Evolutionary conservation across 192 early-diverging fungal genomes (phyloP), one percentile per base, ranked within the genome.

Genomic region (Diversispora eburnea): DNA sequence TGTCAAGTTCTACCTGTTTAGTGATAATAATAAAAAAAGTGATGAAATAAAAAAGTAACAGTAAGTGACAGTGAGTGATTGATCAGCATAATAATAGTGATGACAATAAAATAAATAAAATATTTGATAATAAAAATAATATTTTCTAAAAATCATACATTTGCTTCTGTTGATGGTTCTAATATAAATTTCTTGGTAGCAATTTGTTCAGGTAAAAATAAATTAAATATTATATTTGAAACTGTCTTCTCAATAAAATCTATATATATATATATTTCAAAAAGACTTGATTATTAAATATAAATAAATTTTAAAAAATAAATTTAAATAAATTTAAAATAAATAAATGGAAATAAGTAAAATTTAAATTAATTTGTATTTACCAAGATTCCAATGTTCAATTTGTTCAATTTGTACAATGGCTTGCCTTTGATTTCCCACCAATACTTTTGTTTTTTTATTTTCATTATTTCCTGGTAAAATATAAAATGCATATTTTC

Each of bases 401-500:
- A 62, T 45, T 10, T 74, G 45, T 7, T 79, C 51, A 59, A 75
- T 45, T 10, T 74, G 45, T 7, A 82, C 51, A 59, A 75, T 74
- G 12, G 78, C 81, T 52, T 79, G 78, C 56, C 81, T 62, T 13
- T 78, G 74, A 56, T 77, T 82, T 63, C 74, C 61, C 22, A 73
- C 73, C 47, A 61, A 60, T 5, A 72, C 76, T 19, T 43, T 70
- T 0, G 76, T 52, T 20, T 41, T 45, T 42, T 39, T 10, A 17
- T 43, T 75, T 3, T 7, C 17, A 47, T 57, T 46, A 56, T 17
- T 22, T 7, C 75, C 48, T 2, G 74, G 78, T 13, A 74, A 46
- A 57, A 82, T 77, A 45, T 79, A 82, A 63, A 82, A 69, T n/a
- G 72, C 76, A 49, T 82, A 82, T 56, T 73, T 76, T 39, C 81